Percentiles rank a stretch among this genome's conserved stretches.
Conservation (phyloP, 2,329 filamentous ascomycete species). For the Alternaria triticimaculans region DNA sequence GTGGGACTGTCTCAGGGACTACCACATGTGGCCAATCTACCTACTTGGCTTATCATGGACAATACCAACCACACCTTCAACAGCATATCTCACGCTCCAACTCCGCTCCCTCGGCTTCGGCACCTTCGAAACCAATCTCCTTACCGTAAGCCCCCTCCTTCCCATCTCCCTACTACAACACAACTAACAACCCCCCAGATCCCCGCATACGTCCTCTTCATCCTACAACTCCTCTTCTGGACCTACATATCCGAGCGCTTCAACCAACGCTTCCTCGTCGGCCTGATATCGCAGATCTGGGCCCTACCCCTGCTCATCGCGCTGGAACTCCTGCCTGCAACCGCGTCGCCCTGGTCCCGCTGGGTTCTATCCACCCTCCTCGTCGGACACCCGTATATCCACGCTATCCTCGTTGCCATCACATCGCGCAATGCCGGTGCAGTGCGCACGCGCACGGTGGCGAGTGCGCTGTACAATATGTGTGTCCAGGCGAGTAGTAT, state of each 20-base stretch:
- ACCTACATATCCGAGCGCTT: constrained; percentile 59
- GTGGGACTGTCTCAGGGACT: constrained; percentile 60
- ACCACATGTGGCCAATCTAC: constrained; percentile 60
- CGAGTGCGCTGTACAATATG: constrained; percentile 54
- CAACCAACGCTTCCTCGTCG: constrained; percentile 60
- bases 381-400: constrained; percentile 53
- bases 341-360: constrained; percentile 47
- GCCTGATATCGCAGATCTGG: constrained; percentile 50
- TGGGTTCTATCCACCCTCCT: constrained; percentile 50
- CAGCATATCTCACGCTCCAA: constrained; percentile 46
- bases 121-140: constrained; percentile 48
- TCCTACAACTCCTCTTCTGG: constrained; percentile 58
- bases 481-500: constrained; percentile 42
- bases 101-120: constrained; percentile 43
- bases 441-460: constrained; percentile 53
- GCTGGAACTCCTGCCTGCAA: constrained; percentile 40
- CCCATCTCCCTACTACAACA: background rate
- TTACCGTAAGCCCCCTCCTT: constrained; percentile 33
- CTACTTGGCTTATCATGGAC: constrained; percentile 44
- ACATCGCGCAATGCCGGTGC: constrained; percentile 52
- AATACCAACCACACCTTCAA: constrained; percentile 43
- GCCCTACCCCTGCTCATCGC: constrained; percentile 48
- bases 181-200: constrained; percentile 30
- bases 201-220: constrained; percentile 56
- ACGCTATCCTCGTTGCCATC: constrained; percentile 54